Base-by-base conservation (phyloP, 495 filamentous ascomycete genomes). In the Daldinia decipiens region DNA sequence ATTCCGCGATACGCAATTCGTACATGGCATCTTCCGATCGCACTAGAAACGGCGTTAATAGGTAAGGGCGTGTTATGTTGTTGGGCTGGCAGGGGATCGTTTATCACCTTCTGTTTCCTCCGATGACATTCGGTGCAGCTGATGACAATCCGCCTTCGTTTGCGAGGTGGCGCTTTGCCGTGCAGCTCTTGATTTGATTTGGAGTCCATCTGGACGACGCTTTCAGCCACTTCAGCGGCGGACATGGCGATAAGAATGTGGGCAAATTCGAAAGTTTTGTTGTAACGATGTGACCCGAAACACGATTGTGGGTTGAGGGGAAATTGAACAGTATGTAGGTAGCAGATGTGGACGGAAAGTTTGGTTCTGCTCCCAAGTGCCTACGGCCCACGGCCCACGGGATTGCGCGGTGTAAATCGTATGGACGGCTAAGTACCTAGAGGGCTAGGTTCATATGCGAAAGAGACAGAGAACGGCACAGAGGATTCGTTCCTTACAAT, bases 41-140 rank as follows among this genome's bases (percentile, higher is more conserved):
- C 87, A 90, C 85, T 87, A 61, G 26, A 11, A 64, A 9, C 32
- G 50, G 50, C 56, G 53, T 65, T 68, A 72, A 57, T 27, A 67
- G 38, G 15, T 29, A 15, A 50, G 62, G 31, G 5, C 27, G 26
- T 27, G 17, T 17, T 53, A 1, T 21, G 5, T 29, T 29, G 47
- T 52, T 52, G 7, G 26, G 15, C 27, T n/a, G 26, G 24, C 26
- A 53, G 21, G 24, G 50, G 50, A 5, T 24, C 11, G 50, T 27
- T 54, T 47, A 72, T 36, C 19, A 86, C 86, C 84, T 89, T 89
- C 75, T 89, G 87, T 72, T 89, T 90, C 57, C 87, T 81, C 57
- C 87, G 78, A 72, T 90, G 87, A 60, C 88, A 90, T 72, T 90
- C 87, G 17, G 82, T 87, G 68, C 88, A 90, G 0, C 85, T 88